Evolutionary conservation across 495 filamentous ascomycete genomes (phyloP), one percentile per base, ranked within the genome.

Genomic region (Hypoxylon rickii): DNA sequence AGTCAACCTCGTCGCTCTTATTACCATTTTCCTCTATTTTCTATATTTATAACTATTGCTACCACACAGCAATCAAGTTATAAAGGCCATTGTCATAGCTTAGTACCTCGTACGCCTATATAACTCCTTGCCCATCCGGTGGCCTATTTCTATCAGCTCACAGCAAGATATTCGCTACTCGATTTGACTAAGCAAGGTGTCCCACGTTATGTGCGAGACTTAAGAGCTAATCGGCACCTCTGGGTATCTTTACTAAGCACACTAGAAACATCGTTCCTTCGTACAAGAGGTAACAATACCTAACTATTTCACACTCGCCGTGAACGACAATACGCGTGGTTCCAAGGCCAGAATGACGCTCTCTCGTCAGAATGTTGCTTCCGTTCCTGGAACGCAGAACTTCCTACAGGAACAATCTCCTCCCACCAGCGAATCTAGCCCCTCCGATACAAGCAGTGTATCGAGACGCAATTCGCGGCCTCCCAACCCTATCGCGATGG

Each of bases 361-460:
- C 40, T 52, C 58, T 16, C 55, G 55, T 32, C 51, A 51, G 10
- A 37, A 46, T n/a, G 51, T 46, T 13, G 45, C 38, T 13, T 55
- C 58, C 46, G 53, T 38, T 34, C 47, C 58, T 21, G 42, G 52
- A 41, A 56, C 47, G 48, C 58, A 62, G 38, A 62, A 51, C n/a
- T 26, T 56, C 31, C 57, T 52, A 3, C 58, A 51, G 39, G 58
- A 62, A 37, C 37, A 44, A 10, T 62, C 58, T 46, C 58, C 58
- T 51, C 48, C 62, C 43, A 37, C 58, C 46, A 37, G 42, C 65
- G 48, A 58, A 31, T 34, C 54, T 8, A 64, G 58, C 43, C 52
- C 58, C 2, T 16, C n/a, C 41, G 55, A 63, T 7, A 38, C 51
- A 11, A 40, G 45, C 13, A 42, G 51, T 42, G n/a, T 43, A 32